These are phyloP conservation scores for Lecanicillium sp. DNA, from an alignment of 2,329 filamentous ascomycete species.

Conservation along the genomic window DNA sequence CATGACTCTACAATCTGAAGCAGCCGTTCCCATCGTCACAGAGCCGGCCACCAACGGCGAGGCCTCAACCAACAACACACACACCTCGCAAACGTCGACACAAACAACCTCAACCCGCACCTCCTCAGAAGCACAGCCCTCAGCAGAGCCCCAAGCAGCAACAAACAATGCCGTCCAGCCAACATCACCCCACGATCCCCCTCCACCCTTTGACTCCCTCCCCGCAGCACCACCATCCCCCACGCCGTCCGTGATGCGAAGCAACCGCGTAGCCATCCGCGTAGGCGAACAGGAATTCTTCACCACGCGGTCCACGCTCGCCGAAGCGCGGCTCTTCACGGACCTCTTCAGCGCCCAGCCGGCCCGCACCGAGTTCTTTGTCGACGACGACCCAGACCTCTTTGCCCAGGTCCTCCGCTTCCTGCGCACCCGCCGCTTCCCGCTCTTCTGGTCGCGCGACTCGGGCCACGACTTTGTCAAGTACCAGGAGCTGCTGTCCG, in stretches of 20 bases:
- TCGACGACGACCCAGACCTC: constrained; percentile 26
- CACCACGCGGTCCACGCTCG: constrained; percentile 12
- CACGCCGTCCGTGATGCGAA: neutral
- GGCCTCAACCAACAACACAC: too few species aligned
- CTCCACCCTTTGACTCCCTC: neutral
- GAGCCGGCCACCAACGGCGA: too few species aligned
- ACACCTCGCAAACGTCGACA: too few species aligned
- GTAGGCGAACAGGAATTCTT: constrained; percentile 13
- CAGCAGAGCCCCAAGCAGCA: too few species aligned
- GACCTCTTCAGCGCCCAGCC: constrained; percentile 8
- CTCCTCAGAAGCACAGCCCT: too few species aligned
- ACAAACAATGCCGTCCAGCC: too few species aligned
- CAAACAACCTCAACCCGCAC: too few species aligned
- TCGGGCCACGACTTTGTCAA: constrained; percentile 23
- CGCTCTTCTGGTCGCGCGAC: constrained; percentile 22
- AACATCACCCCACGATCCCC: neutral
- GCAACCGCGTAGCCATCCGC: constrained; percentile 3
- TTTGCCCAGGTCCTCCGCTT: constrained; percentile 27
- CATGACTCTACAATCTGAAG: too few species aligned
- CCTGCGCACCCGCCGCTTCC: constrained; percentile 22
- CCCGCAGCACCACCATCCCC: neutral
- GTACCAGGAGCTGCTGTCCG: constrained; percentile 23
- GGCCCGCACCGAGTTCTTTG: constrained; percentile 20
- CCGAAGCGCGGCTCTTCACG: constrained; percentile 10
- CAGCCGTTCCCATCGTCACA: too few species aligned